A percentile compares a stretch with the other conserved stretches of the same genome.
phyloP scores from a whole-genome alignment of 192 early-diverging fungal genomes.

The Haplosporangium gracile region DNA sequence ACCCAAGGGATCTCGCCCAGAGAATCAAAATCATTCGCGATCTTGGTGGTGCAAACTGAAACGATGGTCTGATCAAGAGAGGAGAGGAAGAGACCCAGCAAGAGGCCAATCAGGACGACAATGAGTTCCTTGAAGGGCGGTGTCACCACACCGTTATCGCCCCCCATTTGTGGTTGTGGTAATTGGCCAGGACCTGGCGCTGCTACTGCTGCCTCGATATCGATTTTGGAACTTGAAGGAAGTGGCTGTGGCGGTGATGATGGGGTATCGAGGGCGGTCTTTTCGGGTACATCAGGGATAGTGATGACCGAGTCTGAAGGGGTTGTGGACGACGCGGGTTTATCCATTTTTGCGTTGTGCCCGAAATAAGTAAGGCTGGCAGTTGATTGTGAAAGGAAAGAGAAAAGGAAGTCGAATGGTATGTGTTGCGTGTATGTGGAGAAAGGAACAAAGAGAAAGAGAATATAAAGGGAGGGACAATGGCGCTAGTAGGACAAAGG shows the following conservation, averaged over 20 bases:
- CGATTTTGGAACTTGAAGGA: not conserved
- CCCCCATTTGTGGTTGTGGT: not conserved
- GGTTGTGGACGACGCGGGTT: not conserved
- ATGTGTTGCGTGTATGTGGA: not conserved
- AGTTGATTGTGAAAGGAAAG: not conserved
- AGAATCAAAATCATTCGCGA: slow-evolving; percentile 72
- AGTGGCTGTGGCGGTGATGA: not conserved
- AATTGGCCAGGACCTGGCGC: not conserved
- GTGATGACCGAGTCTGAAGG: not conserved
- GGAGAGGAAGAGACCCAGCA: slow-evolving; percentile 68
- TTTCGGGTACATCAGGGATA: not conserved
- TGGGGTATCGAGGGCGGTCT: not conserved
- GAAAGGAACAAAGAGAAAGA: not conserved
- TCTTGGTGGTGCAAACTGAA: slow-evolving; percentile 70
- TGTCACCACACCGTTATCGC: not conserved
- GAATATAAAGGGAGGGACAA: not conserved
- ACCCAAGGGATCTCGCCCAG: slow-evolving; percentile 71
- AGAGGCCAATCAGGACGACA: slow-evolving; percentile 48
- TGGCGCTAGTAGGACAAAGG: not conserved
- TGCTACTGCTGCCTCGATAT: not conserved
- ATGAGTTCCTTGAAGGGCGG: slow-evolving; percentile 30
- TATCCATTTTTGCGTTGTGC: not conserved
- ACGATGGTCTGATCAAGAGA: slow-evolving; percentile 83
- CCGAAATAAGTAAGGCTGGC: not conserved
- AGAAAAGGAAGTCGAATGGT: too few species aligned